Evolutionary conservation across 2,329 filamentous ascomycete genomes (phyloP).

Genomic region (Elsinoe necatrix): DNA sequence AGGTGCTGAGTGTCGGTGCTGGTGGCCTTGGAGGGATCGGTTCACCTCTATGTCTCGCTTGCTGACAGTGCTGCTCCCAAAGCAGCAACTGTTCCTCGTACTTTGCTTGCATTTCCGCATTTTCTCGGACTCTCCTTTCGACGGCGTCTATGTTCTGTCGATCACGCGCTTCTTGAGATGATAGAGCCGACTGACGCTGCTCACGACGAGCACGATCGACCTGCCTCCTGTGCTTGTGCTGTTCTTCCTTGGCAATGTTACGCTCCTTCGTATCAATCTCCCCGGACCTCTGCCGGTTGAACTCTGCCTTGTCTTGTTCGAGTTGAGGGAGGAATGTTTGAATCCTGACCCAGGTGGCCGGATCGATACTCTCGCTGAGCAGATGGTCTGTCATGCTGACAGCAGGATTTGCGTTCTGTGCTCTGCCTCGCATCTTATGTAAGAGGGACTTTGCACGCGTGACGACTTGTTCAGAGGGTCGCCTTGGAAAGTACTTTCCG

Average conservation of each 20-base stretch:
- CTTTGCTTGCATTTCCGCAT: neutral
- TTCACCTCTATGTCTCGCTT: neutral
- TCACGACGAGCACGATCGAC: neutral
- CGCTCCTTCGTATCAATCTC: neutral
- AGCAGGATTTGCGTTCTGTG: neutral
- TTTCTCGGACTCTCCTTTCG: neutral
- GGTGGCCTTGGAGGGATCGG: neutral
- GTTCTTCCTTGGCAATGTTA: neutral
- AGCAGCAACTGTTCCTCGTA: neutral
- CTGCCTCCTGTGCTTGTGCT: neutral
- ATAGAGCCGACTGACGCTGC: too few species aligned
- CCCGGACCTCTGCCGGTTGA: neutral
- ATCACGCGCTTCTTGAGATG: neutral
- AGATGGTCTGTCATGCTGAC: neutral
- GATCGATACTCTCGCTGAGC: neutral
- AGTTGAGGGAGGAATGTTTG: neutral
- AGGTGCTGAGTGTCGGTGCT: neutral
- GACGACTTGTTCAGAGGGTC: conserved; percentile 1
- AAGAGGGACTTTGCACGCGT: conserved; percentile 12
- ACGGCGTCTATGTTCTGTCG: neutral
- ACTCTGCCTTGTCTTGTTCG: neutral
- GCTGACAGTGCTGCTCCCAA: neutral
- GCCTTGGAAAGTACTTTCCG: conserved; percentile 16
- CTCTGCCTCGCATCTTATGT: conserved; percentile 4
- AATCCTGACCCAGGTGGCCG: neutral